Percentiles rank a stretch among this genome's conserved stretches.
Evolutionary conservation across 495 filamentous ascomycete genomes (phyloP).

Genomic region (Baudoinia panamericana): DNA sequence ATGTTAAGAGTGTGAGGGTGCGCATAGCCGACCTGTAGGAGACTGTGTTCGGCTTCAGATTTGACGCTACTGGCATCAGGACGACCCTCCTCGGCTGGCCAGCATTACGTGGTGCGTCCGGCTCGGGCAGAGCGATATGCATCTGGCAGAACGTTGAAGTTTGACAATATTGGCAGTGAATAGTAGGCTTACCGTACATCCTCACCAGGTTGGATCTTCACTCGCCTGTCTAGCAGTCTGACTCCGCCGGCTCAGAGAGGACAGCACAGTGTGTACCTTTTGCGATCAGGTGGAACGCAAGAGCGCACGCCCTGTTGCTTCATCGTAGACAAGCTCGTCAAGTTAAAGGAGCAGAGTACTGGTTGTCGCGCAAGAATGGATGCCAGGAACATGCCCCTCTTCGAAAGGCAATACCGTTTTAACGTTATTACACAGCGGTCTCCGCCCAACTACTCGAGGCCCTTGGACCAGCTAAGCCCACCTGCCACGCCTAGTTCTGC

Average conservation of each 20-base stretch:
- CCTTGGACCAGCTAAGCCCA: background rate
- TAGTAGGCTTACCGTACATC: background rate
- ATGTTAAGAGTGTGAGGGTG: too few species aligned
- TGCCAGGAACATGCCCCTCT: background rate
- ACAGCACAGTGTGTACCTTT: background rate
- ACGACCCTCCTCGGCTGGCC: too few species aligned
- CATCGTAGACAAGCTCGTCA: background rate
- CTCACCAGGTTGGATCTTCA: background rate
- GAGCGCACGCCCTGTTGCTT: background rate
- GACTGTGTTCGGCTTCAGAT: too few species aligned
- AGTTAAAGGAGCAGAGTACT: background rate
- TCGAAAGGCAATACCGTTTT: background rate
- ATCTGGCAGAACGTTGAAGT: too few species aligned
- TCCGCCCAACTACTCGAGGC: constrained; percentile 12
- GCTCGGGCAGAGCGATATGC: too few species aligned
- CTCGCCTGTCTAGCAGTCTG: background rate
- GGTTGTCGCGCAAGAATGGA: background rate
- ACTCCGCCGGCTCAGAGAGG: background rate
- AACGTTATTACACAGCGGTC: constrained; percentile 9
- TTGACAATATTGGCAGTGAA: background rate
- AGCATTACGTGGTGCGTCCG: too few species aligned
- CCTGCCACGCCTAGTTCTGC: background rate
- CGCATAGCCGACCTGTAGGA: too few species aligned
- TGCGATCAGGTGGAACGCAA: too few species aligned
- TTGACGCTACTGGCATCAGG: too few species aligned